A percentile compares a stretch with the other conserved stretches of the same genome.
These are phyloP conservation scores for Thelephora terrestris DNA, from an alignment of 1,284 basidiomycete species.

Conservation along the genomic window DNA sequence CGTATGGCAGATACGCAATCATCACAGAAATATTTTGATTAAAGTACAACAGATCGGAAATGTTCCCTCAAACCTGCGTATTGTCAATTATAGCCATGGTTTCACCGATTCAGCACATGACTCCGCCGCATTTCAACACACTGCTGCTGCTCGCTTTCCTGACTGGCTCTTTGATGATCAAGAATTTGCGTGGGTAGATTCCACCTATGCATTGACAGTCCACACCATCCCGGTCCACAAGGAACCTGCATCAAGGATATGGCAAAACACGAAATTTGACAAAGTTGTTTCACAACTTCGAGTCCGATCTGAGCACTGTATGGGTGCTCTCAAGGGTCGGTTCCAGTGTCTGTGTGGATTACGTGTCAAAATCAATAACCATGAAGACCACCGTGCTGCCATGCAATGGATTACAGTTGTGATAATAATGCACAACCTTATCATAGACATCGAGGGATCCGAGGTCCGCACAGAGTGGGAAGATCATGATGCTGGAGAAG, in stretches of 20 bases:
- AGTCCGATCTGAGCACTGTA: slow-evolving; percentile 26
- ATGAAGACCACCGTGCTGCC: slow-evolving; percentile 3
- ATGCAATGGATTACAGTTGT: slow-evolving; percentile 3
- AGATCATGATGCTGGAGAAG: too few species aligned
- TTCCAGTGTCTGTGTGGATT: slow-evolving; percentile 21
- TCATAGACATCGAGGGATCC: too few species aligned
- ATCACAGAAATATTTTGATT: slow-evolving; percentile 1
- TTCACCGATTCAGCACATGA: slow-evolving; percentile 22
- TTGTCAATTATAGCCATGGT: slow-evolving; percentile 23
- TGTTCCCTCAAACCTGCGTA: slow-evolving; percentile 18
- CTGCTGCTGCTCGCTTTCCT: slow-evolving; percentile 12
- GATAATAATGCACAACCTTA: slow-evolving; percentile 7
- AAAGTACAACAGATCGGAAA: slow-evolving; percentile 11
- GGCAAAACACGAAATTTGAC: slow-evolving; percentile 24
- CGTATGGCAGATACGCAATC: slow-evolving; percentile 11
- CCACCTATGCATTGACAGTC: slow-evolving; percentile 19
- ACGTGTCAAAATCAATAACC: slow-evolving; percentile 2
- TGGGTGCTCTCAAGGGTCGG: slow-evolving; percentile 25
- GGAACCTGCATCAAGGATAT: slow-evolving; percentile 19
- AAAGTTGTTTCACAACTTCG: slow-evolving; percentile 17
- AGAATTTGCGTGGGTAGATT: slow-evolving; percentile 26
- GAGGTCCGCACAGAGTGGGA: too few species aligned
- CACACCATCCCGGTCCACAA: slow-evolving; percentile 10
- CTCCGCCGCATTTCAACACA: slow-evolving; percentile 16
- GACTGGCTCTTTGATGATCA: slow-evolving; percentile 12